Evolutionary conservation across 2,329 filamentous ascomycete species (phyloP).

Genomic region (Metarhizium anisopliae): DNA sequence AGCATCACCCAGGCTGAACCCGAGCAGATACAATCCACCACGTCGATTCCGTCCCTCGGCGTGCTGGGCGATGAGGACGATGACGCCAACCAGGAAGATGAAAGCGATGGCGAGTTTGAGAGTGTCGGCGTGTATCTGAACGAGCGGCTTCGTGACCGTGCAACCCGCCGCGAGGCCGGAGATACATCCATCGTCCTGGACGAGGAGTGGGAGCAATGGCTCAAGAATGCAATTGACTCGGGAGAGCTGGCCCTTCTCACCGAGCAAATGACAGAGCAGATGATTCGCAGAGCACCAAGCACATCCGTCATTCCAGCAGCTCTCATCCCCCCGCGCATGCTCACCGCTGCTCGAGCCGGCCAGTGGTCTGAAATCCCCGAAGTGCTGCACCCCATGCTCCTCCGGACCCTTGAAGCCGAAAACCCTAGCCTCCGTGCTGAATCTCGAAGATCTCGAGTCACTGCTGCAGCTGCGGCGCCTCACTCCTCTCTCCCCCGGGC

Average conservation of each 20-base stretch:
- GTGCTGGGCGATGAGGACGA: constrained; percentile 8
- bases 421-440: constrained; percentile 7
- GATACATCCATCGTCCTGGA: constrained; percentile 51
- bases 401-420: constrained; percentile 35
- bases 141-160: constrained; percentile 54
- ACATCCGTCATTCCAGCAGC: constrained; percentile 20
- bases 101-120: constrained; percentile 25
- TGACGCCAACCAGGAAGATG: constrained; percentile 12
- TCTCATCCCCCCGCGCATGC: constrained; percentile 41
- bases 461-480: background rate
- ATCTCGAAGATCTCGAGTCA: background rate
- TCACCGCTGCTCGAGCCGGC: constrained; percentile 45
- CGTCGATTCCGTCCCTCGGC: constrained; percentile 11
- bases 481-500: constrained; percentile 1
- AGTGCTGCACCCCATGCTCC: constrained; percentile 43
- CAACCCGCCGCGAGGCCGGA: constrained; percentile 53
- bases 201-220: constrained; percentile 66
- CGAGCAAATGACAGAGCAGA: constrained; percentile 30
- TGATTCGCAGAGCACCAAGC: constrained; percentile 20
- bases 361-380: constrained; percentile 51
- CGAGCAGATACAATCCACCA: constrained; percentile 1
- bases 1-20: constrained; percentile 9
- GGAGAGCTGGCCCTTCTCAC: constrained; percentile 38
- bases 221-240: constrained; percentile 60
- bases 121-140: constrained; percentile 56